A percentile compares a stretch with the other conserved stretches of the same genome.
These are phyloP conservation scores for Strigomonas galati DNA, from an alignment of 208 protist species.

Conservation along the genomic window DNA sequence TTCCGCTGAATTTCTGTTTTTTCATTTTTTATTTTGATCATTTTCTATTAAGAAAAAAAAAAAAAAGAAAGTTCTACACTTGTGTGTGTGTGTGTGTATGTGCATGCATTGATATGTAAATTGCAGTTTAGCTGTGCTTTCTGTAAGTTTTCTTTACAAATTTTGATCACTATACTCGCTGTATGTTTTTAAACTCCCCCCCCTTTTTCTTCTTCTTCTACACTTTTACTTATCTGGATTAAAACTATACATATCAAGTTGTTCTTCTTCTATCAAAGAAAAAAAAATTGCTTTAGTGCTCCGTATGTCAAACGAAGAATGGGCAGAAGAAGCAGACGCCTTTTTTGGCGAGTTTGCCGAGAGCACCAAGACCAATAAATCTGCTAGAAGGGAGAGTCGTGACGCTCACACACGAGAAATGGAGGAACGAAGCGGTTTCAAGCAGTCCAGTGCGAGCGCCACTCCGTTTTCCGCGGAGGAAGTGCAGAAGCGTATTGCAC, in stretches of 20 bases:
- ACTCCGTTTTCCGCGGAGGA: conserved; percentile 36
- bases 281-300: conserved; percentile 14
- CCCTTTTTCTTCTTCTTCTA: conserved; percentile 18
- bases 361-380: conserved; percentile 25
- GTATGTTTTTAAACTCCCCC: neutral
- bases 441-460: conserved; percentile 20
- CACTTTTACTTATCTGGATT: neutral
- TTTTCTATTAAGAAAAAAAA: conserved; percentile 8
- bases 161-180: conserved; percentile 13
- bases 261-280: neutral
- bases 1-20: conserved; percentile 12
- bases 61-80: conserved; percentile 14
- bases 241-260: neutral
- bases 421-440: conserved; percentile 6
- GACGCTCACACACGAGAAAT: conserved; percentile 26
- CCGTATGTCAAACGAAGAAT: conserved; percentile 41
- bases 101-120: no score
- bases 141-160: conserved; percentile 14
- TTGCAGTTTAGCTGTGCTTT: conserved; percentile 1
- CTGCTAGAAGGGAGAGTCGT: conserved; percentile 41
- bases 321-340: conserved; percentile 47
- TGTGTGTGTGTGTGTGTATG: no score
- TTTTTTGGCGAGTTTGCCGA: conserved; percentile 66
- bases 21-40: conserved; percentile 15
- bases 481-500: conserved; percentile 57